Conservation (phyloP, 2,329 filamentous ascomycete genomes). For the Sclerotinia sclerotiorum region DNA sequence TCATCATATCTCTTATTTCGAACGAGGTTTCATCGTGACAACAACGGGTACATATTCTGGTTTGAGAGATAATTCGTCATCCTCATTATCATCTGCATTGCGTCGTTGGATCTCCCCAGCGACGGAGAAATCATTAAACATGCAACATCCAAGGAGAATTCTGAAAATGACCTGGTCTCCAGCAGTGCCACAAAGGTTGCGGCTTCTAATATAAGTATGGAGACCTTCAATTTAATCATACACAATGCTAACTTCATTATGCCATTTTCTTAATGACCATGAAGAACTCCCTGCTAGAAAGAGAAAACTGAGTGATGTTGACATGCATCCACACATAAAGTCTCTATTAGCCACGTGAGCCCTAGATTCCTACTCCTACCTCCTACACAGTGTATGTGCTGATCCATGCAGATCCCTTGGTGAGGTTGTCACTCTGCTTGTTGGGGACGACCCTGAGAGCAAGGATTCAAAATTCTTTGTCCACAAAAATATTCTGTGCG, state of each 20-base stretch:
- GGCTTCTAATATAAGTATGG: neutral
- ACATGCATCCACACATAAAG: neutral
- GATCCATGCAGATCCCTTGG: neutral
- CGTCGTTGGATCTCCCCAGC: neutral
- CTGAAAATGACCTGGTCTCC: neutral
- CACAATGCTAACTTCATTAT: neutral
- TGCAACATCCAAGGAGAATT: neutral
- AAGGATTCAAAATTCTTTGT: constrained; percentile 7
- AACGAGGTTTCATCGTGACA: no score
- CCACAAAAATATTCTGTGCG: constrained; percentile 27
- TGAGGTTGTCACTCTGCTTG: constrained; percentile 19
- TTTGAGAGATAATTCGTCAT: neutral
- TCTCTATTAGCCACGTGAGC: neutral
- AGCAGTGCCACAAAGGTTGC: neutral
- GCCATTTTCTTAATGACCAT: neutral
- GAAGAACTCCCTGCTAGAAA: neutral
- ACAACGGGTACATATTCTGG: neutral
- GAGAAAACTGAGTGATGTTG: neutral
- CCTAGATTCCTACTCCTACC: neutral
- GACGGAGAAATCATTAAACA: neutral
- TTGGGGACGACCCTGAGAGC: constrained; percentile 16
- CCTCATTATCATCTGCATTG: neutral
- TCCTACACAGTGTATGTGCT: neutral
- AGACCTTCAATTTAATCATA: neutral
- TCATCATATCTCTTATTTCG: no score